Percentiles rank a stretch among this genome's conserved stretches.
These are phyloP conservation scores for Zoysia pacifica DNA, from an alignment of 176 grass and related monocot genomes.

Conservation along the genomic window DNA sequence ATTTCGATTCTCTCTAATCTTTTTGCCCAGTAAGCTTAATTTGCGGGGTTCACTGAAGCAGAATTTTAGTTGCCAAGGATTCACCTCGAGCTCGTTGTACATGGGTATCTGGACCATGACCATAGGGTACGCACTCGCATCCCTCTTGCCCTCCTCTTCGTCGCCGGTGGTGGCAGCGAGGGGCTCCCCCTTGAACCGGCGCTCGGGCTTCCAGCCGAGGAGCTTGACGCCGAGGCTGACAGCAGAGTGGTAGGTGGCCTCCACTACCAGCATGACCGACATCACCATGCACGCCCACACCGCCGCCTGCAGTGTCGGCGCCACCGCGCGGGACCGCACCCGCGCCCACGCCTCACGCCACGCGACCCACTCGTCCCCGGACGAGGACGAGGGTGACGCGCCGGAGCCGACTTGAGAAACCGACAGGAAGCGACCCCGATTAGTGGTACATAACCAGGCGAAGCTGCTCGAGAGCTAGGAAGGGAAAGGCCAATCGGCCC, in stretches of 20 bases:
- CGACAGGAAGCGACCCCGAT: neutral
- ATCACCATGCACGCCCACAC: neutral
- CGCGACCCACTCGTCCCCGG: neutral
- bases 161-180: neutral
- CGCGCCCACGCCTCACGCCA: neutral
- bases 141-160: neutral
- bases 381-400: neutral
- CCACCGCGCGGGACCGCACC: neutral
- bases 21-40: no score
- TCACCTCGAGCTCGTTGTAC: neutral
- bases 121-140: neutral
- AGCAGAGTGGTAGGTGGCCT: neutral
- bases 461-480: neutral
- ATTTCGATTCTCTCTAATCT: neutral
- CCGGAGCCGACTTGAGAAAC: neutral
- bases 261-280: neutral
- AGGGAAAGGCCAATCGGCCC: neutral
- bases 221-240: neutral
- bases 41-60: no score
- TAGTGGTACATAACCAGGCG: neutral
- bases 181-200: neutral
- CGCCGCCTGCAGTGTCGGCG: neutral
- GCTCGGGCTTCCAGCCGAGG: neutral
- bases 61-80: no score
- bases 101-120: neutral